phyloP scores from a whole-genome alignment of 768 basidiomycete genomes.

The Hemileccinum impolitum region DNA sequence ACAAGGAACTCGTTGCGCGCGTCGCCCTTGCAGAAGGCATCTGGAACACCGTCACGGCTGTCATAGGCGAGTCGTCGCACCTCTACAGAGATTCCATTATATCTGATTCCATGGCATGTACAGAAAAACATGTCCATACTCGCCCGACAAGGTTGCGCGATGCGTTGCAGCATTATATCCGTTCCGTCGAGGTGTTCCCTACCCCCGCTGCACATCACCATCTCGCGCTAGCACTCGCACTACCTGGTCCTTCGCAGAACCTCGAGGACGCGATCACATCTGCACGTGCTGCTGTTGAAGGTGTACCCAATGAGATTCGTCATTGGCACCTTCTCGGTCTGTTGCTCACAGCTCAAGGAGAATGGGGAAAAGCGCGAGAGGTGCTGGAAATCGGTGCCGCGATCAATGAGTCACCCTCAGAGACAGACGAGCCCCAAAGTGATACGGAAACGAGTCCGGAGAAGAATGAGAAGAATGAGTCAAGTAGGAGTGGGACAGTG shows the following conservation, averaged over 20 bases:
- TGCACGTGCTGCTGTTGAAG: constrained; percentile 72
- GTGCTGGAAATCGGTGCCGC: constrained; percentile 76
- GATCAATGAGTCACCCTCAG: constrained; percentile 43
- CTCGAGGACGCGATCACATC: constrained; percentile 63
- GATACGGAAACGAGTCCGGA: constrained; percentile 18
- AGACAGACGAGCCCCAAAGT: constrained; percentile 33
- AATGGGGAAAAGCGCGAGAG: constrained; percentile 74
- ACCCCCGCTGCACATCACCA: constrained; percentile 69
- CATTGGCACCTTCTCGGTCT: constrained; percentile 92
- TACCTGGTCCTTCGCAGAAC: constrained; percentile 60
- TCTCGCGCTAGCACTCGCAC: constrained; percentile 70
- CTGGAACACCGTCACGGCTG: constrained; percentile 64
- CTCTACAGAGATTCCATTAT: not conserved
- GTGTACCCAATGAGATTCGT: constrained; percentile 56
- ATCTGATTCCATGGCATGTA: not conserved
- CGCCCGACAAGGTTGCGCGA: constrained; percentile 57
- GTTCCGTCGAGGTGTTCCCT: constrained; percentile 46
- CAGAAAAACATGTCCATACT: constrained; percentile 64
- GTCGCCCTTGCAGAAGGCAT: constrained; percentile 71
- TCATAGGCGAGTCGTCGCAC: constrained; percentile 49
- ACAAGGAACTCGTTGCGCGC: constrained; percentile 54
- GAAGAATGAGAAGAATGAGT: constrained; percentile 5
- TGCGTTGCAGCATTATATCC: constrained; percentile 49
- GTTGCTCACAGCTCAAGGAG: constrained; percentile 70
- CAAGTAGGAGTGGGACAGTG: not conserved